Evolutionary conservation across 2,329 filamentous ascomycete species (phyloP).

Genomic region (Chrysoporthe puriensis): DNA sequence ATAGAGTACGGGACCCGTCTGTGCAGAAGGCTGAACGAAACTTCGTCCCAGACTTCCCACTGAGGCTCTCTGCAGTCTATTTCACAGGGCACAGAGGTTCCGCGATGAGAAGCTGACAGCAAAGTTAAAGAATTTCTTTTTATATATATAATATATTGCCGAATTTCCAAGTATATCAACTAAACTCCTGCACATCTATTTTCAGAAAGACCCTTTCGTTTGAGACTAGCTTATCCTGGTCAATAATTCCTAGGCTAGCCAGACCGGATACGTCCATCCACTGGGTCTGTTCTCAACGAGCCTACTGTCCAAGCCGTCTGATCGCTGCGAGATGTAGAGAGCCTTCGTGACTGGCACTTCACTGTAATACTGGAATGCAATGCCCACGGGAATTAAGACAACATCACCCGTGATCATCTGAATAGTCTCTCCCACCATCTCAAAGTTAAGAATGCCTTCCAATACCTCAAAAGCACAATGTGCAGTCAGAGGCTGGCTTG

Average conservation of each 20-base stretch:
- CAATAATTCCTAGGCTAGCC: background rate
- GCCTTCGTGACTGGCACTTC: constrained; percentile 31
- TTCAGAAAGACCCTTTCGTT: background rate
- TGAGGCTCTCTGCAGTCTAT: background rate
- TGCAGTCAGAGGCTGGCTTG: constrained; percentile 16
- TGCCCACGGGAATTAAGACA: constrained; percentile 26
- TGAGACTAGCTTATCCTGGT: background rate
- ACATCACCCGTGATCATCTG: constrained; percentile 29
- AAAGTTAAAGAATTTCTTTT: no score
- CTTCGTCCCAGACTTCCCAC: background rate
- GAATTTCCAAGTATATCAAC: no score
- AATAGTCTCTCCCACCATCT: constrained; percentile 25
- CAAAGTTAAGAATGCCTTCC: constrained; percentile 29
- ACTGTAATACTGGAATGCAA: constrained; percentile 26
- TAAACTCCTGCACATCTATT: no score
- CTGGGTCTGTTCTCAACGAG: constrained; percentile 21
- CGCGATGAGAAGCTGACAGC: background rate
- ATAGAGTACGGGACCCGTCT: constrained; percentile 37
- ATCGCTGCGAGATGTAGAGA: constrained; percentile 29
- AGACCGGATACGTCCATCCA: constrained; percentile 22
- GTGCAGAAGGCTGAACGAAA: constrained; percentile 27
- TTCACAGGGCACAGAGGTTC: background rate
- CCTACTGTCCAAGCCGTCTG: constrained; percentile 26
- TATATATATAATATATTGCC: no score
- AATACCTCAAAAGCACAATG: constrained; percentile 28